Evolutionary conservation across 768 basidiomycete species (phyloP).

Genomic region (Plicaturopsis crispa): DNA sequence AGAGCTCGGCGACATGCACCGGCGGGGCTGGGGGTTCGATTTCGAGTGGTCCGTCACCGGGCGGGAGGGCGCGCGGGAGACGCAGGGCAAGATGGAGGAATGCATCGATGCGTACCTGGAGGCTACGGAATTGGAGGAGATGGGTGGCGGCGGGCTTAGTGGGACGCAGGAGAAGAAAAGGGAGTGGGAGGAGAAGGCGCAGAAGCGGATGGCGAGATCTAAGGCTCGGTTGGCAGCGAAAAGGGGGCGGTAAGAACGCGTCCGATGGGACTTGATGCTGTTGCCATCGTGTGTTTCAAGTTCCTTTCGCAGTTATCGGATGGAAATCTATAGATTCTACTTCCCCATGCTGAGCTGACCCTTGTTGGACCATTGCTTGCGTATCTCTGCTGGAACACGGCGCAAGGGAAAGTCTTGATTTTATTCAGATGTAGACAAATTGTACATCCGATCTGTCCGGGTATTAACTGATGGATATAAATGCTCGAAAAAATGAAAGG

Average conservation of each 20-base stretch:
- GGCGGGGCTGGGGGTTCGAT: conserved; percentile 82
- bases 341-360: too few relatives aligned
- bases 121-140: conserved; percentile 39
- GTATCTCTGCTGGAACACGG: neutral
- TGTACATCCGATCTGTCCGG: too few relatives aligned
- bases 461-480: too few relatives aligned
- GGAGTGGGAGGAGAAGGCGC: conserved; percentile 30
- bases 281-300: neutral
- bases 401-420: neutral
- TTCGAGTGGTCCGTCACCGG: conserved; percentile 55
- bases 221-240: conserved; percentile 20
- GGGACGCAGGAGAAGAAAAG: conserved; percentile 66
- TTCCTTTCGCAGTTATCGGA: neutral
- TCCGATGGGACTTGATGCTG: neutral
- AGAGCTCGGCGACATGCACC: conserved; percentile 9
- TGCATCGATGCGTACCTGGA: conserved; percentile 53
- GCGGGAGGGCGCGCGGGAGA: conserved; percentile 17
- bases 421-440: too few relatives aligned
- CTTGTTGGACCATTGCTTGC: too few relatives aligned
- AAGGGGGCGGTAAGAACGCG: neutral
- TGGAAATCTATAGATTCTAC: neutral
- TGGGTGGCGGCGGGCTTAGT: conserved; percentile 51
- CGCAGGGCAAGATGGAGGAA: conserved; percentile 60
- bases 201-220: conserved; percentile 26
- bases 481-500: too few relatives aligned